Evolutionary conservation across 176 grass and related monocot species (phyloP).

Genomic region (Thinopyrum elongatum): DNA sequence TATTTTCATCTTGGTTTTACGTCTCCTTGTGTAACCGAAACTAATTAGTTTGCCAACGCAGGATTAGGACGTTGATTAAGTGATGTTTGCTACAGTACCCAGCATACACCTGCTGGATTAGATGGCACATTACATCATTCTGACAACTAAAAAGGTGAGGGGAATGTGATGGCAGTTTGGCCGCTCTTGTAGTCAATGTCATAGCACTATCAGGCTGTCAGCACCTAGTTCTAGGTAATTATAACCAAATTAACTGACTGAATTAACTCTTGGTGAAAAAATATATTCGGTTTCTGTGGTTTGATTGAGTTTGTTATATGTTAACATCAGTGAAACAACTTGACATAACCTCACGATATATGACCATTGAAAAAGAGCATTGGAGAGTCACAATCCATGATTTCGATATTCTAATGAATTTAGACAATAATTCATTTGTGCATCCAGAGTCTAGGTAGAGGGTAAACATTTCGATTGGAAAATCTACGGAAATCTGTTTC

Average conservation of each 20-base stretch:
- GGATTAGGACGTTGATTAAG: background rate
- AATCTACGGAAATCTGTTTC: too few species aligned
- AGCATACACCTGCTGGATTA: background rate
- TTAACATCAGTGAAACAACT: background rate
- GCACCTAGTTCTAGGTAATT: background rate
- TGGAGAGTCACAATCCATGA: background rate
- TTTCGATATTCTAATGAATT: background rate
- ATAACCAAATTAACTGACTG: background rate
- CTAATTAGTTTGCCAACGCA: background rate
- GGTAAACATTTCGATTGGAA: too few species aligned
- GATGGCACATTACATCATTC: slow-evolving; percentile 16
- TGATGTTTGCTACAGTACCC: background rate
- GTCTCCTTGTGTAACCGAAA: background rate
- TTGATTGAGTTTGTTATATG: background rate
- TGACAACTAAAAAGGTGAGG: background rate
- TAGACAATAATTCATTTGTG: background rate
- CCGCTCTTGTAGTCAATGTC: slow-evolving; percentile 9
- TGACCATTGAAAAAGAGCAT: background rate
- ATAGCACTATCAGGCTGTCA: background rate
- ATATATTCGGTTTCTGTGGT: background rate
- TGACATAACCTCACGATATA: slow-evolving; percentile 5
- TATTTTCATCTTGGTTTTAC: background rate
- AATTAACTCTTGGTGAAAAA: background rate
- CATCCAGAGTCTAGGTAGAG: background rate
- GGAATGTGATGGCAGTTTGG: slow-evolving; percentile 25